Evolutionary conservation across 352 stramenopile genomes (phyloP), one percentile per base, ranked within the genome.

Genomic region (Phytophthora aleatoria): DNA sequence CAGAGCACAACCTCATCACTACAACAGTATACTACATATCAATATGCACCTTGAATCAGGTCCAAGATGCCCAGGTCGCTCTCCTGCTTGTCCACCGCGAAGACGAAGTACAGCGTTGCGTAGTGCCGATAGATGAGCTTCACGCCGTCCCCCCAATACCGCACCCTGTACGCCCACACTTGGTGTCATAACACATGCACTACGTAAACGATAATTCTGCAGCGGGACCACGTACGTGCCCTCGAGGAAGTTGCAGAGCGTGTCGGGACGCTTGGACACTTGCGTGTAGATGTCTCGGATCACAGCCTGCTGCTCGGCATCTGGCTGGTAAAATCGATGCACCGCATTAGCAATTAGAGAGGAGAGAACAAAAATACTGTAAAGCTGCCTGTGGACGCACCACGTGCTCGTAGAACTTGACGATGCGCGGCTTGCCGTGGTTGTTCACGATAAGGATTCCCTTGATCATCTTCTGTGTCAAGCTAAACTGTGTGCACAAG

Each of bases 51-150:
- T 90, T 99, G 98, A 69, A 99, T 99, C 48, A 99, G 77, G 79
- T 99, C 98, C 15, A 99, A 81, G 62, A 99, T 99, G 35, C 98
- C 98, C 36, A 99, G 84, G 74, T 99, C 98, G 52, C 92, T 99
- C 78, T 99, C 98, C 76, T 99, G 97, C 60, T 96, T 79, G 69
- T 99, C 97, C 28, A 99, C 97, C 0, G 96, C 96, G 83, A 99
- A 99, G 9, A 99, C 96, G 79, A 99, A 99, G 81, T 99, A 99
- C 1, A 99, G 85, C 43, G 98, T 99, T 12, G 97, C 97, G 81
- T 99, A 99, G 77, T 99, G 97, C 48, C 98, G 82, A 76, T 99
- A 99, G 53, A 99, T 99, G 13, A 99, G 85, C 85, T 99, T 99
- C 44, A 98, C 97, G 53, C 96, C 95, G 67, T 98, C 95, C 15